Conservation (phyloP, 2,329 filamentous ascomycete species). For the Ophiocordyceps unilateralis region DNA sequence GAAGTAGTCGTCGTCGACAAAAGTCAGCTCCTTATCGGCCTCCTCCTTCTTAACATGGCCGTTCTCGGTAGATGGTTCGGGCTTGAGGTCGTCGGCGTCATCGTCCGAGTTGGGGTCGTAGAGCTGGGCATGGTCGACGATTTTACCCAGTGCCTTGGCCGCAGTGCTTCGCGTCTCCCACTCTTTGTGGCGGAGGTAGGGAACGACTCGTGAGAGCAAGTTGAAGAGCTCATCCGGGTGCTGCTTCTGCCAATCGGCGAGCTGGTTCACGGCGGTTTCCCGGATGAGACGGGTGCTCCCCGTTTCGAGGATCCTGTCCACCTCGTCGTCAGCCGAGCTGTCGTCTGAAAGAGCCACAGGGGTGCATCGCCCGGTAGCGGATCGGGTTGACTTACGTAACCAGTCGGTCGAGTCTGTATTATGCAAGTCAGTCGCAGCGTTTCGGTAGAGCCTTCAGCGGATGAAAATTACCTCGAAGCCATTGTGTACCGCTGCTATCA, state of each 20-base stretch:
- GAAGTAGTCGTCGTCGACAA: conserved; percentile 45
- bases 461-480: conserved; percentile 31
- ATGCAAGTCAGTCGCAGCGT: background rate
- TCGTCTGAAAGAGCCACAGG: background rate
- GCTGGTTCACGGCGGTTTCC: conserved; percentile 89
- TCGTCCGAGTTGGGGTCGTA: conserved; percentile 81
- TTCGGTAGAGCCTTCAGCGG: conserved; percentile 1
- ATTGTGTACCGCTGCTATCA: conserved; percentile 21
- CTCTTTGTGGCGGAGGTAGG: conserved; percentile 83
- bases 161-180: conserved; percentile 94
- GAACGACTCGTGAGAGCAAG: conserved; percentile 80
- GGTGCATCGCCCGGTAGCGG: background rate
- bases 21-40: conserved; percentile 24
- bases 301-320: conserved; percentile 71
- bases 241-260: conserved; percentile 95
- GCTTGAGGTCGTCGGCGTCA: conserved; percentile 22
- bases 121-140: conserved; percentile 70
- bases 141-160: conserved; percentile 85
- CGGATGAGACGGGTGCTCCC: conserved; percentile 91
- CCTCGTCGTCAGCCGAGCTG: background rate
- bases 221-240: conserved; percentile 97
- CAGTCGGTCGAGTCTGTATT: conserved; percentile 57
- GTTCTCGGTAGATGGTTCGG: conserved; percentile 15
- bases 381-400: conserved; percentile 54
- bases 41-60: conserved; percentile 44